Percentiles rank a stretch among this genome's conserved stretches.
Evolutionary conservation across 2,329 filamentous ascomycete species (phyloP).

Genomic region (Cladophialophora exuberans): DNA sequence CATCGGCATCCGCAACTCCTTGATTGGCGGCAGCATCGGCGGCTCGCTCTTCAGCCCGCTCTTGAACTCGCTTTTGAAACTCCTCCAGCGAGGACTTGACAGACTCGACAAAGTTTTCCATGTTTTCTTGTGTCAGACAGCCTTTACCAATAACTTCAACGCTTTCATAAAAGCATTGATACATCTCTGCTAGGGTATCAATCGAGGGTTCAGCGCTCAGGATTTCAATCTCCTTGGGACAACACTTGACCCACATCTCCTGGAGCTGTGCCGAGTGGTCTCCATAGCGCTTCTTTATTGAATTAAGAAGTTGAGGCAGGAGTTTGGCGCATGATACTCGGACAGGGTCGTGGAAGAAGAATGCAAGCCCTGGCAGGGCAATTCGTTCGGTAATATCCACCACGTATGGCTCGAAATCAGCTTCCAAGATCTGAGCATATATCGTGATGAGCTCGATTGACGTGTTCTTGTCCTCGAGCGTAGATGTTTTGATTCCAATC

Average conservation of each 20-base stretch:
- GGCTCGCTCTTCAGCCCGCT: slow-evolving; percentile 72
- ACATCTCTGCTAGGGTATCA: slow-evolving; percentile 97
- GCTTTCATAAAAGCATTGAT: slow-evolving; percentile 99
- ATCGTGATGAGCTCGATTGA: slow-evolving; percentile 98
- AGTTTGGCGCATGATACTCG: slow-evolving; percentile 93
- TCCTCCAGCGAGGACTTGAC: slow-evolving; percentile 86
- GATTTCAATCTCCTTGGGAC: slow-evolving; percentile 90
- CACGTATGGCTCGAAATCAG: slow-evolving; percentile 87
- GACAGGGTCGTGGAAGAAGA: slow-evolving; percentile 99
- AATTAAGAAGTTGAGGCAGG: slow-evolving; percentile 88
- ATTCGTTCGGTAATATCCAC: slow-evolving; percentile 95
- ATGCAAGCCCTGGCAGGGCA: slow-evolving; percentile 86
- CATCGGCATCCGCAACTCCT: slow-evolving; percentile 78
- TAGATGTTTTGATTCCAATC: slow-evolving; percentile 96
- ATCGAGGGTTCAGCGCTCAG: slow-evolving; percentile 92
- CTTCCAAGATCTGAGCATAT: slow-evolving; percentile 95
- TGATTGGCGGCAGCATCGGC: slow-evolving; percentile 67
- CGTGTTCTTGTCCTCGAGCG: slow-evolving; percentile 98
- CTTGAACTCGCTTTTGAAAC: slow-evolving; percentile 83
- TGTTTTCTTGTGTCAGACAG: slow-evolving; percentile 75
- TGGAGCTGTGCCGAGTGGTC: slow-evolving; percentile 75
- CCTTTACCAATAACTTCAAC: slow-evolving; percentile 90
- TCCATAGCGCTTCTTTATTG: slow-evolving; percentile 91
- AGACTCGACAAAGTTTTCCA: slow-evolving; percentile 84
- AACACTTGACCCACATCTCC: slow-evolving; percentile 81